Evolutionary conservation across 129 eudicot genomes (phyloP).

Genomic region (Rutidosis leptorrhynchoides): DNA sequence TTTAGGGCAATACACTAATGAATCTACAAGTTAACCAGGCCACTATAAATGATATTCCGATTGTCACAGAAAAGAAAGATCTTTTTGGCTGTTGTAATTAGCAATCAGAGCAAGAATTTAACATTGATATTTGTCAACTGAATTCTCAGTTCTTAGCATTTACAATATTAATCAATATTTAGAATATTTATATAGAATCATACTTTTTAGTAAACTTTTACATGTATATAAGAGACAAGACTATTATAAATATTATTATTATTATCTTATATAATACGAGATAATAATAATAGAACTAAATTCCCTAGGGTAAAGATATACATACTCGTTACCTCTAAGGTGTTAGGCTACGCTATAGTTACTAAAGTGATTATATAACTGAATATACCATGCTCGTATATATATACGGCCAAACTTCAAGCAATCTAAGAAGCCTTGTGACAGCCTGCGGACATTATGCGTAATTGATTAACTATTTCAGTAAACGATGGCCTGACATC

Average conservation of each 20-base stretch:
- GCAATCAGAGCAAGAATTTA: background rate
- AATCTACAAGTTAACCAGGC: too few relatives aligned
- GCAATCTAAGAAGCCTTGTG: slow-evolving; percentile 37
- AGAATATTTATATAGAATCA: background rate
- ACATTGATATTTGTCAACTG: background rate
- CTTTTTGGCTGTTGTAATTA: background rate
- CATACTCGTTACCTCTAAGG: too few relatives aligned
- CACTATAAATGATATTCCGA: too few relatives aligned
- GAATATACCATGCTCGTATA: slow-evolving; percentile 33
- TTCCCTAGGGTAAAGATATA: background rate
- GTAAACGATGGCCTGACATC: slow-evolving; percentile 70
- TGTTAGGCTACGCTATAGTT: too few relatives aligned
- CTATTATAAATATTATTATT: too few relatives aligned
- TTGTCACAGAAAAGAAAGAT: too few relatives aligned
- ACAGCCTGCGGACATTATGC: slow-evolving; percentile 68
- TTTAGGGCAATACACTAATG: too few relatives aligned
- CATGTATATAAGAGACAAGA: too few relatives aligned
- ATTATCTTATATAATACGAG: too few relatives aligned
- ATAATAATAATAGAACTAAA: background rate
- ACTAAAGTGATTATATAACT: slow-evolving; percentile 19
- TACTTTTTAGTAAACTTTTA: background rate
- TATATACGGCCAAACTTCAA: background rate
- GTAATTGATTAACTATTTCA: slow-evolving; percentile 66
- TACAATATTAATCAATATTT: background rate
- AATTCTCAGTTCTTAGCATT: background rate